Evolutionary conservation across 495 filamentous ascomycete genomes (phyloP), one percentile per base, ranked within the genome.

Genomic region (Pseudoneurospora amorphoporcata): DNA sequence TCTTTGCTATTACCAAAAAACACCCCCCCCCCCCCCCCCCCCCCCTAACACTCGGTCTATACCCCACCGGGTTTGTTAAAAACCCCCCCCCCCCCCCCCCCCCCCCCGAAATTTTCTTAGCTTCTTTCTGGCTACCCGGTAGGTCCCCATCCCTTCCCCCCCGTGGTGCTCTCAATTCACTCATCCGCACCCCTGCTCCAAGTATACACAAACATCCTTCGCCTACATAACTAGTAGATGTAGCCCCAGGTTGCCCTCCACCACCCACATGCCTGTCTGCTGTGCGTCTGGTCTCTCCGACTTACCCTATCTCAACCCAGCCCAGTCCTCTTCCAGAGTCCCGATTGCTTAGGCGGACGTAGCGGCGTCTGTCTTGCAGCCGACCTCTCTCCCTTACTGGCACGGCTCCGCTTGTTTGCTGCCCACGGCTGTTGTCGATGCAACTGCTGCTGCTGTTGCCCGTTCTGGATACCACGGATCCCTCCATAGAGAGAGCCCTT

Each of bases 361-460:
- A 76, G 74, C 77, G 75, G 79, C 76, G 77, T 75, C 77, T 73
- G 76, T 70, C 76, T 74, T 80, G 79, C 78, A 79, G 76, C 73
- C 68, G 43, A 77, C 73, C 74, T 75, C 72, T 41, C 32, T 73
- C 69, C 69, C 72, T 71, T 71, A 76, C 76, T 79, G 75, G 78
- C 73, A 77, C 75, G 76, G 75, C 73, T 75, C 71, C 68, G 69
- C 68, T 76, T 79, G 79, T 79, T 79, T 81, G 79, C 75, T 76
- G 65, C 73, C 58, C 72, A 45, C 71, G 17, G 65, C 74, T 71
- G 40, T 37, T 74, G 73, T 70, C 61, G 45, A 53, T 43, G n/a
- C 47, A 40, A 68, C 69, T 71, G 73, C 72, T 58, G 75, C 71
- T 75, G 70, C 75, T 75, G 75, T 69, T 74, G 73, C 70, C 45